phyloP scores from a whole-genome alignment of 2,329 filamentous ascomycete genomes.

The Zopfia rhizophila region DNA sequence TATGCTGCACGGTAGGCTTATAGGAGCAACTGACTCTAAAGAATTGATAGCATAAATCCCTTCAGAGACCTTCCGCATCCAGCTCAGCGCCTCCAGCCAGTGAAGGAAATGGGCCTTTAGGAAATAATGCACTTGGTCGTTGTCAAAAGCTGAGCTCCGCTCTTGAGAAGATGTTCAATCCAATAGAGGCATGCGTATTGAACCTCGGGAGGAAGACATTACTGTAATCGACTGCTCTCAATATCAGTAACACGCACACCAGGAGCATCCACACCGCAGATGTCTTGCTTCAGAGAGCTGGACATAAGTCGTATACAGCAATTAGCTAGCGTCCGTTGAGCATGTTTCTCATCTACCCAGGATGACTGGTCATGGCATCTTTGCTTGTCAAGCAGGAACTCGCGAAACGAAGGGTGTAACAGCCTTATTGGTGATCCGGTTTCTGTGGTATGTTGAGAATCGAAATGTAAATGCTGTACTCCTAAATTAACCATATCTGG shows the following conservation, averaged over 20 bases:
- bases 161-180: conserved; percentile 8
- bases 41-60: too few species aligned
- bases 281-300: conserved; percentile 7
- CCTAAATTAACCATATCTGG: too few species aligned
- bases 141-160: neutral
- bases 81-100: conserved; percentile 48
- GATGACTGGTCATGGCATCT: conserved; percentile 31
- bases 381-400: conserved; percentile 14
- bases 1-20: too few species aligned
- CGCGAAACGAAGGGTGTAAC: too few species aligned
- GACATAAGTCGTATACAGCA: conserved; percentile 6
- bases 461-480: too few species aligned
- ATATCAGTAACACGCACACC: conserved; percentile 1
- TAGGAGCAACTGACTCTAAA: too few species aligned
- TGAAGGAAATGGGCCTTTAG: conserved; percentile 41
- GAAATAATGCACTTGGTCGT: conserved; percentile 5
- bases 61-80: too few species aligned
- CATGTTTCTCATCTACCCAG: conserved; percentile 41
- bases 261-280: conserved; percentile 3
- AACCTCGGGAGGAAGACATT: conserved; percentile 10
- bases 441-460: too few species aligned
- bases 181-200: conserved; percentile 45
- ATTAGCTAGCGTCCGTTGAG: conserved; percentile 2
- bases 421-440: too few species aligned
- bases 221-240: neutral